Conservation (phyloP, 495 filamentous ascomycete genomes). For the Podospora fimiseda region DNA sequence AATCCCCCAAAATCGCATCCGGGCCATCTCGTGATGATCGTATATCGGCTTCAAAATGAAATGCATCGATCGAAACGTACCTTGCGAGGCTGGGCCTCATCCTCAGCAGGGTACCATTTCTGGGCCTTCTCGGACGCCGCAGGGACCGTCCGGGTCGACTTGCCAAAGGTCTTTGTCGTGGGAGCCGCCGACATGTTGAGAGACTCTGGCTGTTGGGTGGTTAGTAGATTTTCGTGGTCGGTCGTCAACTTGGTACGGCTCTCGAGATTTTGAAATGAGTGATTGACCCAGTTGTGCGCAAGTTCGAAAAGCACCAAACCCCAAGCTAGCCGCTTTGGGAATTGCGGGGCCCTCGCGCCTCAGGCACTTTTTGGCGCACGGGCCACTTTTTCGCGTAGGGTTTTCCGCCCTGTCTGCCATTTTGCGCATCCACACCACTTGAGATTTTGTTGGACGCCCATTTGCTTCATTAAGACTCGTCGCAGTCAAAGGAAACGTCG, state of each 20-base stretch:
- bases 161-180: conserved; percentile 94
- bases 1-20: conserved; percentile 13
- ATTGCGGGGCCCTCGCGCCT: conserved; percentile 5
- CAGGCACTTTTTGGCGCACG: conserved; percentile 17
- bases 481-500: conserved; percentile 26
- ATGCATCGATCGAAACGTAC: conserved; percentile 50
- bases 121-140: conserved; percentile 80
- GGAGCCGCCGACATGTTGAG: conserved; percentile 61
- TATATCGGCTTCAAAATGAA: conserved; percentile 4
- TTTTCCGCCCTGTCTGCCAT: conserved; percentile 30
- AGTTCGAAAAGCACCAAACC: conserved; percentile 30
- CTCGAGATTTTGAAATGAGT: conserved; percentile 33
- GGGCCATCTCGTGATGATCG: conserved; percentile 6
- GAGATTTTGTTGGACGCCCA: conserved; percentile 28
- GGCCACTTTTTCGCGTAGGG: conserved; percentile 23
- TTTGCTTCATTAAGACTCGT: conserved; percentile 23
- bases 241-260: conserved; percentile 31
- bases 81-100: conserved; percentile 85
- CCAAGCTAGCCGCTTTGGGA: conserved; percentile 31
- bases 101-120: conserved; percentile 99
- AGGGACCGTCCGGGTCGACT: conserved; percentile 86
- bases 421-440: conserved; percentile 32
- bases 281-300: conserved; percentile 29
- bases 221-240: conserved; percentile 32
- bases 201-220: conserved; percentile 37